phyloP scores from a whole-genome alignment of 179 eudicot species.

The Amaranthus tricolor region DNA sequence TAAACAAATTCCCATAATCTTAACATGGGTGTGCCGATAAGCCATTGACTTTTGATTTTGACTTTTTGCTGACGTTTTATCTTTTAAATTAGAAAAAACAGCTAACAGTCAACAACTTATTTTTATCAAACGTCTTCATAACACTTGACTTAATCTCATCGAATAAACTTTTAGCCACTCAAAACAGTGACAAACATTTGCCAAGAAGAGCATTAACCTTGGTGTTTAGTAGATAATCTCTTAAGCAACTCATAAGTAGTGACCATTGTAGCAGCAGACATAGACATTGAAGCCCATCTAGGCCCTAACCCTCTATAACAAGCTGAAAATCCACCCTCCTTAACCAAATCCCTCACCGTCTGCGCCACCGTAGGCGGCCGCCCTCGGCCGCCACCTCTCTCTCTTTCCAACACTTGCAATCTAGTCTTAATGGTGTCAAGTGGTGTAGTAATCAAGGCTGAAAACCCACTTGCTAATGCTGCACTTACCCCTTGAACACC shows the following conservation, averaged over 20 bases:
- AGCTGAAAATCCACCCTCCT: constrained; percentile 69
- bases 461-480: constrained; percentile 67
- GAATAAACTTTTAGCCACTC: background rate
- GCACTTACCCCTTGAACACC: constrained; percentile 75
- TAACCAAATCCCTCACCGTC: constrained; percentile 53
- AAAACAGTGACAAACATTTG: background rate
- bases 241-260: constrained; percentile 82
- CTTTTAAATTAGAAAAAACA: no score
- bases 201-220: constrained; percentile 12
- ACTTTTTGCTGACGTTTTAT: no score
- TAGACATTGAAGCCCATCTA: constrained; percentile 72
- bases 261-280: constrained; percentile 85
- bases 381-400: constrained; percentile 27
- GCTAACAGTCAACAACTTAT: no score
- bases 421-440: constrained; percentile 80
- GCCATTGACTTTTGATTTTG: no score
- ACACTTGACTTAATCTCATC: background rate
- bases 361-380: constrained; percentile 41
- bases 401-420: constrained; percentile 58
- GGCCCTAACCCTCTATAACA: constrained; percentile 78
- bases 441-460: constrained; percentile 80
- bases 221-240: constrained; percentile 58
- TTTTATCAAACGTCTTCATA: no score
- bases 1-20: background rate
- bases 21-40: no score